Evolutionary conservation across 352 stramenopile genomes (phyloP), one percentile per base, ranked within the genome.

Genomic region (Elongisporangium undulatum): DNA sequence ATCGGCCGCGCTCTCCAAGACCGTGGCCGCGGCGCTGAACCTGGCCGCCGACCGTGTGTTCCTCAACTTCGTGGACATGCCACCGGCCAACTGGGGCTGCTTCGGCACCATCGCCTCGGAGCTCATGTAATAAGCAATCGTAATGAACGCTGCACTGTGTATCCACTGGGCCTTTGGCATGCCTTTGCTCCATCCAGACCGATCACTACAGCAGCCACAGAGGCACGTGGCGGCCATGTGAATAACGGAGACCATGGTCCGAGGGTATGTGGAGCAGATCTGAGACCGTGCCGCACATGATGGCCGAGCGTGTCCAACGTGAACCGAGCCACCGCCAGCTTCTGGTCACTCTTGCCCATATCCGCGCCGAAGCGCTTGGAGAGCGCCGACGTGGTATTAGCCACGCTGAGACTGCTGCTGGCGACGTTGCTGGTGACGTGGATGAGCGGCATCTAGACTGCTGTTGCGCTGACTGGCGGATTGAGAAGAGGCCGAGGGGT

Each of bases 21-120:
- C 56, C 0, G 63, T 66, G 23, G 54, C 58, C 3, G 24, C 66
- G 26, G 26, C 23, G 21, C 56, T 83, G 17, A 62, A 67, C 24
- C 51, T 83, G 13, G 54, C 63, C 0, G 56, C 54, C 4, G 59
- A 66, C 16, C 73, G 76, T 49, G 59, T 82, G 4, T 85, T 74
- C 56, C 49, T 82, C 51, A 74, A 72, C 59, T 48, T 85, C 34
- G 65, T 77, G 50, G 64, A 74, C 54, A 59, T 82, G 29, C 10
- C 55, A 9, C 24, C 24, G 17, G 23, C 38, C 51, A 82, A 85
- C 62, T 82, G 66, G 72, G 72, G 49, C 9, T 55, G 53, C 38
- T 29, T 21, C 17, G 59, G 63, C 55, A 59, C 41, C n/a, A 59
- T 45, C 34, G 34, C 34, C 34, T 45, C 34, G 34, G 34, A 45